Evolutionary conservation across 495 filamentous ascomycete genomes (phyloP), one percentile per base, ranked within the genome.

Genomic region (Penicillium turbatum): DNA sequence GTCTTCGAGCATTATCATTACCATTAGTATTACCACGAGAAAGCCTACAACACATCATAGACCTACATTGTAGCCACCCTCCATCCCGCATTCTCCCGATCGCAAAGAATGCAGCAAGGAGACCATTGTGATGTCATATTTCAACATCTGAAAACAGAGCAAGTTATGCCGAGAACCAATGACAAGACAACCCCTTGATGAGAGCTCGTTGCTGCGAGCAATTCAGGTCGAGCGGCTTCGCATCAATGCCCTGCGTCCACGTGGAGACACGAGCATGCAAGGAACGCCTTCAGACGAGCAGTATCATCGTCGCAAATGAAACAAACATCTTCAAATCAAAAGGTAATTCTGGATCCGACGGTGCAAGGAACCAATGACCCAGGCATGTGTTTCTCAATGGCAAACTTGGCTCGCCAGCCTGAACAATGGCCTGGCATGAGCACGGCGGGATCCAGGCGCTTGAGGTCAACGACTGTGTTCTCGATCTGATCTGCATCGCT

Each of bases 401-500:
- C 75, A 57, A 81, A 80, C 62, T 84, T 86, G 12, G 77, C 79
- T 47, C 81, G 65, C 82, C 81, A 85, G 4, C 82, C 82, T 0
- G 81, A 77, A 55, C 81, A 86, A 65, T 85, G 82, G 2, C 82
- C 82, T 5, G 81, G 77, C 61, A 85, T 65, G 6, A 85, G 56
- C 0, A 85, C 65, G 16, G 77, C 77, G 0, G 79, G 77, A 48
- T 77, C 78, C 11, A 84, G 59, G 5, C 57, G 69, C 54, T 81
- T 79, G 26, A 86, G 56, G 53, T 82, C 80, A 9, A 62, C 51
- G 5, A 83, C 67, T 1, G 80, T 82, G 11, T 66, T 64, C 29
- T 73, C 55, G 26, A 83, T 67, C 46, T 77, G 71, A 21, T 67
- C 59, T 6, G 69, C 55, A 0, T 78, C 68, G 15, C 68, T 75